phyloP scores from a whole-genome alignment of 139 green algal species.

The Pleodorina starrii region DNA sequence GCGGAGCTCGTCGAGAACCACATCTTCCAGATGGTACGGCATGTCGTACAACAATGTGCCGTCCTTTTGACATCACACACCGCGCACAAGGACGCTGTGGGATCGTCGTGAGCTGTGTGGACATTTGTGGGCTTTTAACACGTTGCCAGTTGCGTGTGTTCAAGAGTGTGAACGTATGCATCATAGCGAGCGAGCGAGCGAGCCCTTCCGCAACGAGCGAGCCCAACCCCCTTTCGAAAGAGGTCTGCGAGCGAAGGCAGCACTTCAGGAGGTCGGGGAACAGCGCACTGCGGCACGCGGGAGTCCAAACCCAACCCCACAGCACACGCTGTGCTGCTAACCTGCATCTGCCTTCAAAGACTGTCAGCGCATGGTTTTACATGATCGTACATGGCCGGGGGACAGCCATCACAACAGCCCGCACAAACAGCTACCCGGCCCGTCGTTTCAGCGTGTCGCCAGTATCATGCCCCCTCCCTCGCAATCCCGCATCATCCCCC shows the following conservation, averaged over 20 bases:
- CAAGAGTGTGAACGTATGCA: background rate
- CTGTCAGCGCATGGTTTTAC: too few species aligned
- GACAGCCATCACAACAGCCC: background rate
- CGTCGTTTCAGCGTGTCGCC: background rate
- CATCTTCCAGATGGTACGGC: slow-evolving; percentile 36
- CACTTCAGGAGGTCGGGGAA: too few species aligned
- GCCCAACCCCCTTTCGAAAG: too few species aligned
- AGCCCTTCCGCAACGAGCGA: background rate
- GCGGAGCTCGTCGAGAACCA: slow-evolving; percentile 46
- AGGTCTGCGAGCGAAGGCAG: too few species aligned
- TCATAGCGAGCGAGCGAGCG: background rate
- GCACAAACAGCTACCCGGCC: background rate
- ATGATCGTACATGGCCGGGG: background rate
- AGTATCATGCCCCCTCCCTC: background rate
- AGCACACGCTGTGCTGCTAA: too few species aligned
- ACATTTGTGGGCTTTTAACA: background rate
- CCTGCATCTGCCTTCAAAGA: too few species aligned
- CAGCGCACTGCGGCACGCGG: too few species aligned
- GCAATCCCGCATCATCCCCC: background rate
- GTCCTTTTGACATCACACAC: background rate
- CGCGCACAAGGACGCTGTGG: background rate
- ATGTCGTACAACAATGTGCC: background rate
- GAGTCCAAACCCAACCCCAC: too few species aligned
- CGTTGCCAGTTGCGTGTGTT: background rate
- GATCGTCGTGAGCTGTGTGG: background rate